These are phyloP conservation scores for Aspergillus sp. DNA, from an alignment of 2,329 filamentous ascomycete genomes.

Conservation along the genomic window DNA sequence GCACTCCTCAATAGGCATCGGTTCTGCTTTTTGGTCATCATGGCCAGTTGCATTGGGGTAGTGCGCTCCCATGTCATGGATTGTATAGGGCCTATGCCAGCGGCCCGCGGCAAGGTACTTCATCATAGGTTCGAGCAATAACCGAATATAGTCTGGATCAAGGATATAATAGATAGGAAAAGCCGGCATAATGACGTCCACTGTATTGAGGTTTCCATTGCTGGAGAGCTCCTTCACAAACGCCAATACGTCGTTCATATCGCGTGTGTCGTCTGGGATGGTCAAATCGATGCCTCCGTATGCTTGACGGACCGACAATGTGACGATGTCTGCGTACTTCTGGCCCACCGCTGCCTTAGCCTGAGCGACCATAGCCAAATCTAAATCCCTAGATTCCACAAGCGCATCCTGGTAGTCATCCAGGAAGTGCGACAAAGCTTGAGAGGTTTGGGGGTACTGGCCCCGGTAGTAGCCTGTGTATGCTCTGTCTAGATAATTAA, in stretches of 20 bases:
- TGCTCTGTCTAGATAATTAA: constrained; percentile 35
- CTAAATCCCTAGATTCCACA: constrained; percentile 26
- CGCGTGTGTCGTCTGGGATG: constrained; percentile 27
- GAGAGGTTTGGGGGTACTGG: constrained; percentile 23
- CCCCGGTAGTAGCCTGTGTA: constrained; percentile 36
- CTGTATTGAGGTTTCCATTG: constrained; percentile 37
- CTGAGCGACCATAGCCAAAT: constrained; percentile 21
- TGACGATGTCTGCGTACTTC: constrained; percentile 37
- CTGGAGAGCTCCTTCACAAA: constrained; percentile 40
- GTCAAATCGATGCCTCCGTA: constrained; percentile 36
- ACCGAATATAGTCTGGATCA: constrained; percentile 36
- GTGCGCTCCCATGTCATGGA: constrained; percentile 35
- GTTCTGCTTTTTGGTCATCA: constrained; percentile 30
- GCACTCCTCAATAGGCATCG: constrained; percentile 37
- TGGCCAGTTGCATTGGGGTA: constrained; percentile 38
- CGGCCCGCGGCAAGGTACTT: constrained; percentile 33
- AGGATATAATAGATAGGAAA: constrained; percentile 39
- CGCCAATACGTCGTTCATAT: constrained; percentile 24
- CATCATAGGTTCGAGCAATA: constrained; percentile 39
- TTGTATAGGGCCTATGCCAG: constrained; percentile 31
- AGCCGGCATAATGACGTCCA: constrained; percentile 37
- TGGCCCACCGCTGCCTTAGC: constrained; percentile 25
- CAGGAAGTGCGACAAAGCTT: constrained; percentile 33
- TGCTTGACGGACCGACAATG: constrained; percentile 35
- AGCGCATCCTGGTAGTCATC: constrained; percentile 33